phyloP scores from a whole-genome alignment of 495 filamentous ascomycete genomes.

The Penicillium robsamsonii region DNA sequence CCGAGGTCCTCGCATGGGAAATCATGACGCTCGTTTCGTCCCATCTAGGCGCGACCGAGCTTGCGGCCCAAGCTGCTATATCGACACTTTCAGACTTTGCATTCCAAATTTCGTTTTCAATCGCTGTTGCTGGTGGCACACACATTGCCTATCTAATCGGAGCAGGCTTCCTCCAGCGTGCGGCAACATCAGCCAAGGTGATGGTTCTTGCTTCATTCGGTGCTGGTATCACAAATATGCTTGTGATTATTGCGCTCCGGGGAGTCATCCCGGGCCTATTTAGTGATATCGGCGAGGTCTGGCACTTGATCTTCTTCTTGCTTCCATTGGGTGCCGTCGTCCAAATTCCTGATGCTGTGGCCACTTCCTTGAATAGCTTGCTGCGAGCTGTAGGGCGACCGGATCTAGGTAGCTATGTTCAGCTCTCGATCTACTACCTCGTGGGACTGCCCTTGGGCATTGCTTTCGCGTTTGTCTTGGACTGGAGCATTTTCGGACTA shows the following conservation, averaged over 20 bases:
- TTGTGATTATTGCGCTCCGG: conserved; percentile 5
- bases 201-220: conserved; percentile 20
- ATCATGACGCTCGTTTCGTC: conserved; percentile 53
- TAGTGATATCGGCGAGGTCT: conserved; percentile 35
- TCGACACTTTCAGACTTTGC: conserved; percentile 53
- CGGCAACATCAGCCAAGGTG: conserved; percentile 27
- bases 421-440: conserved; percentile 14
- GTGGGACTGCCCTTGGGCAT: conserved; percentile 25
- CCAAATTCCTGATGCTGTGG: conserved; percentile 29
- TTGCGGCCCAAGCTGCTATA: conserved; percentile 61
- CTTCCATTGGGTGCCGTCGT: conserved; percentile 30
- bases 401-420: conserved; percentile 12
- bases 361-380: conserved; percentile 22
- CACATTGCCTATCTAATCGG: conserved; percentile 65
- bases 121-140: conserved; percentile 62
- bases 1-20: conserved; percentile 58
- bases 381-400: conserved; percentile 23
- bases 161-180: conserved; percentile 31
- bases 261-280: conserved; percentile 34
- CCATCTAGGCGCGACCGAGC: conserved; percentile 34
- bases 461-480: conserved; percentile 17
- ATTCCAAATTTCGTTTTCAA: conserved; percentile 61
- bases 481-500: conserved; percentile 25
- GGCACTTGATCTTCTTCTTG: conserved; percentile 23
- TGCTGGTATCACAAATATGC: conserved; percentile 30